Evolutionary conservation across 2,329 filamentous ascomycete species (phyloP).

Genomic region (Exophiala mesophila): DNA sequence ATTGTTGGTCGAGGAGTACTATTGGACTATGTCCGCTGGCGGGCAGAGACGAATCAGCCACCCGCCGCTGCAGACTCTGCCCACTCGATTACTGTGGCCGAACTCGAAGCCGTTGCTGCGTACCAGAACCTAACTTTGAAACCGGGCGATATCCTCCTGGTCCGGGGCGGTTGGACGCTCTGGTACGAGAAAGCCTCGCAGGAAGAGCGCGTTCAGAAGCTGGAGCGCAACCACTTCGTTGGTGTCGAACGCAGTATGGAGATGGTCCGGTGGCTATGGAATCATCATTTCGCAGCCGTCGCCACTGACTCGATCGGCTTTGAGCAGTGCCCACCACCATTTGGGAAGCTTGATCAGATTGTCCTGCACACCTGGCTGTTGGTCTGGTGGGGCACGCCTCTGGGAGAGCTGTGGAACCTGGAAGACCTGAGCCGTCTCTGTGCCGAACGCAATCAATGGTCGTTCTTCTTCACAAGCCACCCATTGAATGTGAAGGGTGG

Average conservation of each 20-base stretch:
- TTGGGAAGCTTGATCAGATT: no score
- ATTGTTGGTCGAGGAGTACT: slow-evolving; percentile 43
- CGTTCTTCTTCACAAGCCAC: slow-evolving; percentile 45
- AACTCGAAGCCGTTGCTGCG: slow-evolving; percentile 54
- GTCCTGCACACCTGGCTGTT: no score
- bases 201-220: slow-evolving; percentile 30
- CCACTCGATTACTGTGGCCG: slow-evolving; percentile 48
- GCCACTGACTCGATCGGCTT: slow-evolving; percentile 53
- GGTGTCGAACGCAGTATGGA: slow-evolving; percentile 47
- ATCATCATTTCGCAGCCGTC: slow-evolving; percentile 52
- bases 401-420: slow-evolving; percentile 32
- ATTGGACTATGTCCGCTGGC: slow-evolving; percentile 39
- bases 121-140: slow-evolving; percentile 50
- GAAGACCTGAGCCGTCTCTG: slow-evolving; percentile 36
- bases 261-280: slow-evolving; percentile 54
- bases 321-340: slow-evolving; percentile 48
- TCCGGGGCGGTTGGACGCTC: slow-evolving; percentile 63
- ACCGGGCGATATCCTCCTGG: slow-evolving; percentile 60
- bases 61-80: slow-evolving; percentile 35
- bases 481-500: slow-evolving; percentile 22
- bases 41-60: slow-evolving; percentile 36
- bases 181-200: slow-evolving; percentile 46
- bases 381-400: slow-evolving; percentile 25
- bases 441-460: slow-evolving; percentile 30
- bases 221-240: slow-evolving; percentile 34